Evolutionary conservation across 2,329 filamentous ascomycete genomes (phyloP).

Genomic region (Shiraia sp.): DNA sequence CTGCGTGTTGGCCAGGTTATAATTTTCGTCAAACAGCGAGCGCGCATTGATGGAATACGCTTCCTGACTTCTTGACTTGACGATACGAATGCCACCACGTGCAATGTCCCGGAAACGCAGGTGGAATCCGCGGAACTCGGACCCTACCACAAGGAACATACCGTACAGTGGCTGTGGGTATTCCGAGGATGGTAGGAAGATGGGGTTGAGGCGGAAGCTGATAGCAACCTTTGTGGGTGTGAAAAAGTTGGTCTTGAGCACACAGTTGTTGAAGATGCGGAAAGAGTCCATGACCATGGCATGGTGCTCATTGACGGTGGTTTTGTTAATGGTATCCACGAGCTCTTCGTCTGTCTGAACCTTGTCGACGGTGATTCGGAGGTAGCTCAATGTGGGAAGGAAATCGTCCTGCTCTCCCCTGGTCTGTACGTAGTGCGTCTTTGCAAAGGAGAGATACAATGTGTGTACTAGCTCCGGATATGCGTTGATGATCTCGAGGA

Average conservation of each 20-base stretch:
- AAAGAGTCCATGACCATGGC: constrained; percentile 98
- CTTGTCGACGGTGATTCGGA: constrained; percentile 68
- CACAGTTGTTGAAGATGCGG: constrained; percentile 88
- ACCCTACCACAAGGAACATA: constrained; percentile 98
- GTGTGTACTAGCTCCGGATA: constrained; percentile 86
- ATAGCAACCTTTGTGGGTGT: constrained; percentile 98
- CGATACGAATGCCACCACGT: constrained; percentile 95
- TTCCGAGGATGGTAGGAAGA: constrained; percentile 86
- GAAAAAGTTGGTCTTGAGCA: constrained; percentile 97
- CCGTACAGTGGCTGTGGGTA: constrained; percentile 93
- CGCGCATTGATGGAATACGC: constrained; percentile 95
- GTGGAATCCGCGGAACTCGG: constrained; percentile 96
- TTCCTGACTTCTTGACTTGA: constrained; percentile 96
- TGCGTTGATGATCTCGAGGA: constrained; percentile 91
- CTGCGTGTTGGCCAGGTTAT: constrained; percentile 96
- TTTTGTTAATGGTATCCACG: constrained; percentile 45
- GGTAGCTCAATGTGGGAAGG: constrained; percentile 69
- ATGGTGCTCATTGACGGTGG: constrained; percentile 79
- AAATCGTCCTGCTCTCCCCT: constrained; percentile 68
- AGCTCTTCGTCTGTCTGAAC: constrained; percentile 49
- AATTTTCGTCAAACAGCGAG: constrained; percentile 97
- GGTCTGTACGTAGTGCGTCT: constrained; percentile 75
- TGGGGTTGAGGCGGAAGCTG: constrained; percentile 90
- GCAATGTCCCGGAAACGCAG: constrained; percentile 96
- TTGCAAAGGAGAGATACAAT: constrained; percentile 90